A percentile compares a stretch with the other conserved stretches of the same genome.
phyloP scores from a whole-genome alignment of 352 stramenopile genomes.

The Pythium diclinum region DNA sequence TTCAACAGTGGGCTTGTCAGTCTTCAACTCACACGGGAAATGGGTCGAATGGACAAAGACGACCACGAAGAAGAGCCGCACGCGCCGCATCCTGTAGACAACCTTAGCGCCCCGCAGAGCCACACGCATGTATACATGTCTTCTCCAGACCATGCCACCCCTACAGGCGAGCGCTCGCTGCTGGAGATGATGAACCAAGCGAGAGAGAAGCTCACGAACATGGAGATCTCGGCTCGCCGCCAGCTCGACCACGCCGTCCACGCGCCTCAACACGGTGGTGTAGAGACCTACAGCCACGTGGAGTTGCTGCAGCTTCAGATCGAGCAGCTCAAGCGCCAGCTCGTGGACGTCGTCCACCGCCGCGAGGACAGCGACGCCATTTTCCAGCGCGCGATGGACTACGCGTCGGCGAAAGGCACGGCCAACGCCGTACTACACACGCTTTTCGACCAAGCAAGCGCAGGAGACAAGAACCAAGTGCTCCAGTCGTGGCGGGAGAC shows the following conservation, averaged over 20 bases:
- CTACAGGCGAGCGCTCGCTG: constrained; percentile 14
- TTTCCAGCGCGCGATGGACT: constrained; percentile 56
- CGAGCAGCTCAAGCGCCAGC: constrained; percentile 37
- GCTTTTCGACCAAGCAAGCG: constrained; percentile 71
- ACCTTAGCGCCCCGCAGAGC: background rate
- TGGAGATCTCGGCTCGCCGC: constrained; percentile 52
- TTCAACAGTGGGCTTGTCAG: background rate
- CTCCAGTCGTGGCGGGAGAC: constrained; percentile 63
- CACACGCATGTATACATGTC: background rate
- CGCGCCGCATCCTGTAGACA: background rate
- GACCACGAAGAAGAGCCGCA: background rate
- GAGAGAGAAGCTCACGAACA: constrained; percentile 38
- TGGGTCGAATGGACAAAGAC: background rate
- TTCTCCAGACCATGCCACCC: background rate
- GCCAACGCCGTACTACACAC: constrained; percentile 72
- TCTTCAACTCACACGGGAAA: background rate
- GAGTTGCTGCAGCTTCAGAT: constrained; percentile 53
- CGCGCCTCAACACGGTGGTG: background rate
- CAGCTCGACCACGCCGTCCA: constrained; percentile 19
- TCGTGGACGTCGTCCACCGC: constrained; percentile 41
- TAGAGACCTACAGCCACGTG: constrained; percentile 6
- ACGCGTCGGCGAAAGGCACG: constrained; percentile 62
- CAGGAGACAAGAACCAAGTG: constrained; percentile 44
- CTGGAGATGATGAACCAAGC: constrained; percentile 45
- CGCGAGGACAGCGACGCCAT: constrained; percentile 66